phyloP scores from a whole-genome alignment of 106 monocot genomes.

The Xerophyta viscosa region DNA sequence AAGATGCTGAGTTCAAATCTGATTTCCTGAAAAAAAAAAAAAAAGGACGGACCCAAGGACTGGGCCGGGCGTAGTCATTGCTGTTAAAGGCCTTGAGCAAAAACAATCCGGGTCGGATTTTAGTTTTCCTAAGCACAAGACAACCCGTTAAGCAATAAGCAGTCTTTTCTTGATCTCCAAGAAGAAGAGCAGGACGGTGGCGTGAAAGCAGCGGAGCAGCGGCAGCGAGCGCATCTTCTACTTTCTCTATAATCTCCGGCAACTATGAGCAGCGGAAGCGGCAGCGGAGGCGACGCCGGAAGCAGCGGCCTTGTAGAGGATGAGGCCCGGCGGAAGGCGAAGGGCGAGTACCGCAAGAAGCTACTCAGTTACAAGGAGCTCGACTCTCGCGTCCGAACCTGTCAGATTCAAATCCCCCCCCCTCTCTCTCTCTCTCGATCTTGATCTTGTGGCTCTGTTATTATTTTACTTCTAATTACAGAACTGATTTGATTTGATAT shows the following conservation, averaged over 20 bases:
- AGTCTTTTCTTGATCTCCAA: too few species aligned
- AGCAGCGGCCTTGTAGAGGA: not conserved
- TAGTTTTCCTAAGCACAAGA: too few species aligned
- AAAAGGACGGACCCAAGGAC: too few species aligned
- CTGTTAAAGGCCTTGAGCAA: too few species aligned
- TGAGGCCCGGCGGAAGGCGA: not conserved
- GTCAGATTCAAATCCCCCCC: not conserved
- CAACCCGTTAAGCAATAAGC: too few species aligned
- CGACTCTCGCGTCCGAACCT: constrained; percentile 1
- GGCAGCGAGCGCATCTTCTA: too few species aligned
- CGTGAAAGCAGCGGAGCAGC: too few species aligned
- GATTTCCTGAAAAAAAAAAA: too few species aligned
- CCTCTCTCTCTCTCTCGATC: not conserved
- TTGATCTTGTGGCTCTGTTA: not conserved
- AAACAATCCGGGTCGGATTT: too few species aligned
- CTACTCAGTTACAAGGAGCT: constrained; percentile 9
- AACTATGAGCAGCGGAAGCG: not conserved
- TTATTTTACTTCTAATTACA: not conserved
- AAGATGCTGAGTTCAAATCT: too few species aligned
- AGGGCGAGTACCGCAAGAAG: constrained; percentile 5
- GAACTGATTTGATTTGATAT: not conserved
- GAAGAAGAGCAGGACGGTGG: too few species aligned
- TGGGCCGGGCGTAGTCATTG: too few species aligned
- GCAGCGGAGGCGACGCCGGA: not conserved
- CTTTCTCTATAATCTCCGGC: not conserved